A percentile compares a stretch with the other conserved stretches of the same genome.
phyloP scores from a whole-genome alignment of 345 rosid genomes.

The Noccaea bulbosa region DNA sequence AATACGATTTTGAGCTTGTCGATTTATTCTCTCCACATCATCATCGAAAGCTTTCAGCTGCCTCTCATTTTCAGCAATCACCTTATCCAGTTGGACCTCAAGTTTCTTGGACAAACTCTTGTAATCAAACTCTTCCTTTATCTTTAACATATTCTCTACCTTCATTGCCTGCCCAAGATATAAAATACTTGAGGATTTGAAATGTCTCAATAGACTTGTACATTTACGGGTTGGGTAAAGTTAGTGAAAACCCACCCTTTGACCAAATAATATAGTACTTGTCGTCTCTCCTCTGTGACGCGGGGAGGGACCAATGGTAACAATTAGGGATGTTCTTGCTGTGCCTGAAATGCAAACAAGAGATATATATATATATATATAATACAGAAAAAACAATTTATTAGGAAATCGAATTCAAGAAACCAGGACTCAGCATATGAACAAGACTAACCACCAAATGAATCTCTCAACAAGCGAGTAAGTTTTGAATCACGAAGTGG shows the following conservation, averaged over 20 bases:
- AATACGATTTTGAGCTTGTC: slow-evolving; percentile 75
- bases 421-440: slow-evolving; percentile 14
- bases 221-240: slow-evolving; percentile 17
- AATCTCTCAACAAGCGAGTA: slow-evolving; percentile 81
- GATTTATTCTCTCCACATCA: slow-evolving; percentile 80
- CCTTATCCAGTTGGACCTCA: slow-evolving; percentile 88
- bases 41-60: slow-evolving; percentile 86
- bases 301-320: slow-evolving; percentile 88
- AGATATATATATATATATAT: too few species aligned
- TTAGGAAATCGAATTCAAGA: slow-evolving; percentile 22
- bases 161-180: slow-evolving; percentile 80
- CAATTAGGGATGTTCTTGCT: slow-evolving; percentile 81
- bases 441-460: slow-evolving; percentile 75
- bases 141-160: slow-evolving; percentile 98
- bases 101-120: slow-evolving; percentile 94
- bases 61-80: slow-evolving; percentile 92
- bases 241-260: slow-evolving; percentile 61
- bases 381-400: slow-evolving; percentile 1
- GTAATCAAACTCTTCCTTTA: slow-evolving; percentile 98
- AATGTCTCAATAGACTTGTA: slow-evolving; percentile 2
- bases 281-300: slow-evolving; percentile 92
- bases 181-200: slow-evolving; percentile 1
- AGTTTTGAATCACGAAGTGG: slow-evolving; percentile 94
- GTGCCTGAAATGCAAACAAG: slow-evolving; percentile 58
- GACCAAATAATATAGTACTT: slow-evolving; percentile 89